A percentile compares a stretch with the other conserved stretches of the same genome.
These are phyloP conservation scores for Tolypocladium ovalisporum DNA, from an alignment of 2,329 filamentous ascomycete species.

Conservation along the genomic window DNA sequence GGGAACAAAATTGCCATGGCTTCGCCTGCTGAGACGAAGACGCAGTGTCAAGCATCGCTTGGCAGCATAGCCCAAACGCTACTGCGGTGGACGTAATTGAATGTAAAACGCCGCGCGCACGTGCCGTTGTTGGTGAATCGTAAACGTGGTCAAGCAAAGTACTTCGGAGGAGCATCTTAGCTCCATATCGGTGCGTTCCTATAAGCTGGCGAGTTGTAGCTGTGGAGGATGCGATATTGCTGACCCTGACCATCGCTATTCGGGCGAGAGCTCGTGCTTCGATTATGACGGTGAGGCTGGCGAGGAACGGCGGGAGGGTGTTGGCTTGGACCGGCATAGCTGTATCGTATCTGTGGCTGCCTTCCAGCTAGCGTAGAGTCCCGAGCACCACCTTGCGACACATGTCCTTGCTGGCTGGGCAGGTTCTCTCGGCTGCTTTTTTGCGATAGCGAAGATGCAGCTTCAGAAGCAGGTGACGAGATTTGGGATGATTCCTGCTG, in stretches of 20 bases:
- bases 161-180: conserved; percentile 10
- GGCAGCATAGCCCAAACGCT: background rate
- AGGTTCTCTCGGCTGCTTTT: background rate
- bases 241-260: conserved; percentile 3
- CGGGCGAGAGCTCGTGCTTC: conserved; percentile 21
- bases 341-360: conserved; percentile 1
- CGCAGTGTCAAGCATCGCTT: background rate
- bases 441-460: background rate
- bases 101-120: too few species aligned
- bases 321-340: conserved; percentile 3
- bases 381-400: background rate
- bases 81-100: background rate
- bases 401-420: background rate
- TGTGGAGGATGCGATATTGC: conserved; percentile 44
- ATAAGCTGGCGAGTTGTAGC: conserved; percentile 48
- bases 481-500: conserved; percentile 6
- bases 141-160: background rate
- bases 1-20: background rate
- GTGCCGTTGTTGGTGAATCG: too few species aligned
- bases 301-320: conserved; percentile 23
- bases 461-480: background rate
- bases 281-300: conserved; percentile 20
- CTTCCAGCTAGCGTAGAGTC: background rate
- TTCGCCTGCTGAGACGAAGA: background rate
- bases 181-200: conserved; percentile 44